Percentiles rank a stretch among this genome's conserved stretches.
Evolutionary conservation across 345 rosid genomes (phyloP).

Genomic region (Citrus reticulata): DNA sequence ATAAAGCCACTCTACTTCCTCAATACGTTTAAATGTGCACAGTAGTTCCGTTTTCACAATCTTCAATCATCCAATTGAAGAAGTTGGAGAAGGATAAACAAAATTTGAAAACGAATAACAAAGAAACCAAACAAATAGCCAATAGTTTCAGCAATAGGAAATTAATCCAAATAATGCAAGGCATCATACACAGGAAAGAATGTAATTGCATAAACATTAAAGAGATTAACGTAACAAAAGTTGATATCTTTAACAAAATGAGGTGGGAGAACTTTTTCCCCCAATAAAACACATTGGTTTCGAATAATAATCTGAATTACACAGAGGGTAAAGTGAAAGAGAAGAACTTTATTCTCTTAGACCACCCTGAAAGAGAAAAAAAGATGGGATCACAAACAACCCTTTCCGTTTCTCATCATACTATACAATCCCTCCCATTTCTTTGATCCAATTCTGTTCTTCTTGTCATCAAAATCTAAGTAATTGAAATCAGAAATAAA

Average conservation of each 20-base stretch:
- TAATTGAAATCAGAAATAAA: constrained; percentile 9
- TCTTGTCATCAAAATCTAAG: constrained; percentile 20
- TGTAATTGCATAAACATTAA: not conserved
- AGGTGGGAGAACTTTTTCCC: constrained; percentile 31
- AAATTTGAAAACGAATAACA: not conserved
- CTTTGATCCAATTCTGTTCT: constrained; percentile 27
- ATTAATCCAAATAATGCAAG: constrained; percentile 6
- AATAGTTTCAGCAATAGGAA: not conserved
- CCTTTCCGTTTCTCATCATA: constrained; percentile 22
- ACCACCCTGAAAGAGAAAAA: constrained; percentile 24
- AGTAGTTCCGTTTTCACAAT: not conserved
- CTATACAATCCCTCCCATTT: constrained; percentile 44
- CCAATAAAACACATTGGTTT: constrained; percentile 7
- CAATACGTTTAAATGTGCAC: not conserved
- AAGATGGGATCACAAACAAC: constrained; percentile 18
- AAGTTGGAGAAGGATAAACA: no score
- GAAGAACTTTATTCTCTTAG: constrained; percentile 37
- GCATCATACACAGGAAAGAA: constrained; percentile 1
- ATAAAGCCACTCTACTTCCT: not conserved
- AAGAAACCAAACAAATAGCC: not conserved
- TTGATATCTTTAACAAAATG: not conserved
- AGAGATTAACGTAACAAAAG: not conserved
- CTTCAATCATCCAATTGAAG: not conserved
- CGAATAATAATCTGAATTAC: constrained; percentile 23
- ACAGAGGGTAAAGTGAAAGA: constrained; percentile 34